These are phyloP conservation scores for Kregervanrija pseudodelftensis DNA, from an alignment of 805 yeast genomes.

Conservation along the genomic window DNA sequence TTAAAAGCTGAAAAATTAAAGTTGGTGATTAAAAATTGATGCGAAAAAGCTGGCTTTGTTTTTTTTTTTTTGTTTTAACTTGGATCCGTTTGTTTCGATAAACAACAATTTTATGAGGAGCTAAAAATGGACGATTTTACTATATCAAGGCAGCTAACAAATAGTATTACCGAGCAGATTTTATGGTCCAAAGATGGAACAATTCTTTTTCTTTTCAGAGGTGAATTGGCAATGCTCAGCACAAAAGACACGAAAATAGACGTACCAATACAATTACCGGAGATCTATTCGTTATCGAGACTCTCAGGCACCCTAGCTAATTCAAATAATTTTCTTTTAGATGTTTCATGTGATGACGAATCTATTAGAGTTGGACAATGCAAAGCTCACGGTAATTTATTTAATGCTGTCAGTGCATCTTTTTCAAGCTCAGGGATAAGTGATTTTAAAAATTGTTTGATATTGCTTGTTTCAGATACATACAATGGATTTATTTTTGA, in stretches of 20 bases:
- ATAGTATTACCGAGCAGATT: constrained; percentile 1
- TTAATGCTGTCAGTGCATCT: constrained; percentile 5
- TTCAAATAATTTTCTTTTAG: constrained; percentile 8
- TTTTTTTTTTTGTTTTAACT: neutral
- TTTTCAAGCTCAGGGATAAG: constrained; percentile 13
- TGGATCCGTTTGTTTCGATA: no score
- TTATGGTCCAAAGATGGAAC: constrained; percentile 12
- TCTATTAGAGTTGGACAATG: constrained; percentile 8
- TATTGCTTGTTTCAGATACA: constrained; percentile 10
- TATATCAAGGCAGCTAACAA: no score
- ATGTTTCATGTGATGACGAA: constrained; percentile 7
- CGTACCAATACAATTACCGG: constrained; percentile 4
- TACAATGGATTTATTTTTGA: constrained; percentile 10
- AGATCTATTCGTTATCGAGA: constrained; percentile 5
- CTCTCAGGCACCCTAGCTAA: constrained; percentile 7
- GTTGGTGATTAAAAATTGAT: neutral
- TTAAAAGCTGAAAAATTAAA: neutral
- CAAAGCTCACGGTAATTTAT: constrained; percentile 2
- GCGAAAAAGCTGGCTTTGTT: neutral
- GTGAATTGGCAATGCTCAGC: neutral
- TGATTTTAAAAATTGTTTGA: constrained; percentile 4
- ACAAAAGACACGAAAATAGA: neutral
- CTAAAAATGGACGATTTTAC: no score
- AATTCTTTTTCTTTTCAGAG: constrained; percentile 5
- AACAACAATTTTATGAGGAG: no score